These are phyloP conservation scores for Starmerella geochares DNA, from an alignment of 805 yeast species.

Conservation along the genomic window DNA sequence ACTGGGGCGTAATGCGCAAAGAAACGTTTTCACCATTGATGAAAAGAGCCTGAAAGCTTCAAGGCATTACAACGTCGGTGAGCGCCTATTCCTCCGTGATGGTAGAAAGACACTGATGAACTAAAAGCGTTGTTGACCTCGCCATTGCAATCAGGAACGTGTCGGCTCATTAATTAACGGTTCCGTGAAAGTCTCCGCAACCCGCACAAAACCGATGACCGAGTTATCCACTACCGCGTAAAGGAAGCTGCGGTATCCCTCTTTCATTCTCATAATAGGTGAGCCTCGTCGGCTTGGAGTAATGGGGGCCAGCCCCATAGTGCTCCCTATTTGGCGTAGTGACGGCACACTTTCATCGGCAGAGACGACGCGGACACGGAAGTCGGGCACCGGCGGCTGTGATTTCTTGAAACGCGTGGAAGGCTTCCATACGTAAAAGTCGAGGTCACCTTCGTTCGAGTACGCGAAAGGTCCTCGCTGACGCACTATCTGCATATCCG, in stretches of 20 bases:
- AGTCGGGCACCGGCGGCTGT: conserved; percentile 60
- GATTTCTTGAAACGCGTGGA: conserved; percentile 54
- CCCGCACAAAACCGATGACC: conserved; percentile 50
- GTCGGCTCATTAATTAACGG: background rate
- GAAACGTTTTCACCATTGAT: no score
- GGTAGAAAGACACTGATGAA: no score
- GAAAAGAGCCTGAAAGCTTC: no score
- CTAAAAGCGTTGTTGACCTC: no score
- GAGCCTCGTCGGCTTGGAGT: conserved; percentile 26
- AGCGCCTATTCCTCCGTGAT: no score
- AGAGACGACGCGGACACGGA: conserved; percentile 52
- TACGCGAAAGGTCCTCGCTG: background rate
- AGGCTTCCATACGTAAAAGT: conserved; percentile 80
- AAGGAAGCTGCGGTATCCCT: conserved; percentile 46
- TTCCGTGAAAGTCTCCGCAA: conserved; percentile 27
- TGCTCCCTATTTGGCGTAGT: conserved; percentile 29
- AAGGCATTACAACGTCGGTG: no score
- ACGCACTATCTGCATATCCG: conserved; percentile 19
- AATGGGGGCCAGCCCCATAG: conserved; percentile 28
- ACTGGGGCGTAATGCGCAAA: no score
- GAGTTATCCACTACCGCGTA: conserved; percentile 72
- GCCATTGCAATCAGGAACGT: background rate
- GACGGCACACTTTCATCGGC: conserved; percentile 33
- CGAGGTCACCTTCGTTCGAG: conserved; percentile 29
- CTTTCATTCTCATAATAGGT: conserved; percentile 38